Evolutionary conservation across 2,329 filamentous ascomycete genomes (phyloP).

Genomic region (Cytospora schulzeri): DNA sequence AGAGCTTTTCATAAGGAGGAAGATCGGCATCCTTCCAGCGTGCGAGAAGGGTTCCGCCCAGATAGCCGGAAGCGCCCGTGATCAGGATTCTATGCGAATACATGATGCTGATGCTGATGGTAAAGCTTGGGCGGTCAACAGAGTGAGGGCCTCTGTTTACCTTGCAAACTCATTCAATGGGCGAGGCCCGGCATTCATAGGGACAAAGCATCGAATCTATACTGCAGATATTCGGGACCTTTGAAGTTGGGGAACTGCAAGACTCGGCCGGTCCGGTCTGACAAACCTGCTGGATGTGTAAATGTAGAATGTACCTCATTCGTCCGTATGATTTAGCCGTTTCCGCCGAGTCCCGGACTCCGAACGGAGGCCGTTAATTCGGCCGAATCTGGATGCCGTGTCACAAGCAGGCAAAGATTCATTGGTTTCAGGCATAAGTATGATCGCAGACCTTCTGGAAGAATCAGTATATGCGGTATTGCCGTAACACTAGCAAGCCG

Average conservation of each 20-base stretch:
- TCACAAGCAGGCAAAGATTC: no score
- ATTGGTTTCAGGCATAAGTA: no score
- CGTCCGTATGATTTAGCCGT: not conserved
- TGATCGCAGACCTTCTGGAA: no score
- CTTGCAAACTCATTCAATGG: not conserved
- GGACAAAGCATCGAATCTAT: not conserved
- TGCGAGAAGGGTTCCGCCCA: slow-evolving; percentile 52
- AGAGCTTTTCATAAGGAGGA: slow-evolving; percentile 46
- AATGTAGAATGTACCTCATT: no score
- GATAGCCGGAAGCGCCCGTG: slow-evolving; percentile 55
- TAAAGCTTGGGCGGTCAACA: not conserved
- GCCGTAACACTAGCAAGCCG: no score
- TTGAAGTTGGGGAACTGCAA: no score
- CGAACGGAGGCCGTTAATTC: not conserved
- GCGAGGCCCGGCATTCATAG: not conserved
- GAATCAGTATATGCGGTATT: no score
- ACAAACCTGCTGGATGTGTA: not conserved
- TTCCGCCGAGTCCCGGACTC: not conserved
- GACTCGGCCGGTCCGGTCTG: not conserved
- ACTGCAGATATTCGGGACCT: no score
- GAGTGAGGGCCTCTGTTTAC: not conserved
- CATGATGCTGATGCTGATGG: slow-evolving; percentile 4
- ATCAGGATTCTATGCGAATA: slow-evolving; percentile 42
- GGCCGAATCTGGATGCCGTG: not conserved
- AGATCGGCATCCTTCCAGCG: slow-evolving; percentile 41